Evolutionary conservation across 169 alveolate species (phyloP), one percentile per base, ranked within the genome.

Genomic region (Cryptosporidium bovis): DNA sequence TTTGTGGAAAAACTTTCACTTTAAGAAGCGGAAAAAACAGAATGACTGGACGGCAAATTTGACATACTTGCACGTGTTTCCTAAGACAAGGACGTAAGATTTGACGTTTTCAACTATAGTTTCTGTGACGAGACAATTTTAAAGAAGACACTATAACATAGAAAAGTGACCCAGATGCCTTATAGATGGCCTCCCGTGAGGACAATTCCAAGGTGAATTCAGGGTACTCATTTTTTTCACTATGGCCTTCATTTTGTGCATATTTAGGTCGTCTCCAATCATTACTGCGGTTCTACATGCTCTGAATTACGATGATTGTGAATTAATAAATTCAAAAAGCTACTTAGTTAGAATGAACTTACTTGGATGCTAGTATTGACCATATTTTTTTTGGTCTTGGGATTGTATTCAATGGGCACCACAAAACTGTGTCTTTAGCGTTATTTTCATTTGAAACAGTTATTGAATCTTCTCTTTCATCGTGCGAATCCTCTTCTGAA

Each of bases 121-220:
- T 24, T 24, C 27, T 24, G 27, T 24, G 27, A 24, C 27, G 10
- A 40, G 10, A 40, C 91, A 13, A 65, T 64, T 51, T 50, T 58
- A 18, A 40, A 1, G 10, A 0, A 8, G 48, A 8, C 10, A 8
- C 48, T 40, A 40, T 40, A 8, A 40, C 10, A 40, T 40, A 40
- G 48, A 40, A 82, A 82, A 56, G 51, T 94, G 91, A 84, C 92
- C 83, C 20, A 96, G 90, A 82, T 94, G 93, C 51, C 98, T 93
- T 95, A 98, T 95, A n/a, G 99, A 97, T 5, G 99, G 99, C 56
- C 99, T 91, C 5, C 99, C 99, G 91, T 98, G 99, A 34, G 99
- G 99, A 84, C 99, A 98, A 91, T 98, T 98, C 99, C 99, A 98
- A 8, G 99, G 99, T 60, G 97, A 96, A 51, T 96, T 91, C 34